Conservation (phyloP, 164 flowering plant genomes). For the Paratinospora sagittata region DNA sequence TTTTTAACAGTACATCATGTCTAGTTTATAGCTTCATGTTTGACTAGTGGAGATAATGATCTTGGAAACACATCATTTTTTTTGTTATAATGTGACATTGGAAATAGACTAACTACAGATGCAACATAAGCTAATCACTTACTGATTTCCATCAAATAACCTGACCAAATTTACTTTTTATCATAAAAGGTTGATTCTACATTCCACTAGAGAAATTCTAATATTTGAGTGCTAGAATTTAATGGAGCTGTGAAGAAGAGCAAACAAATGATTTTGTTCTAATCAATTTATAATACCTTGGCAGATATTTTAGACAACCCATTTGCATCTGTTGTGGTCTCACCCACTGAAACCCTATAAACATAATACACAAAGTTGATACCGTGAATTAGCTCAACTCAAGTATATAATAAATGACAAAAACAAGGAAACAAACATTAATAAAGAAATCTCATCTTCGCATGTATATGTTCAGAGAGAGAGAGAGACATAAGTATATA, state of each 20-base stretch:
- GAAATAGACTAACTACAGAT: not conserved
- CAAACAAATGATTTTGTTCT: not conserved
- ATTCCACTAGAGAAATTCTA: not conserved
- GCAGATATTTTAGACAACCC: slow-evolving; percentile 15
- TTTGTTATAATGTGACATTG: not conserved
- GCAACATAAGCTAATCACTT: not conserved
- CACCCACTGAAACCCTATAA: slow-evolving; percentile 24
- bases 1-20: not conserved
- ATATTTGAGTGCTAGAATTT: not conserved
- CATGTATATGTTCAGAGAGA: not conserved
- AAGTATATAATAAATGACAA: not conserved
- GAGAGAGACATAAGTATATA: not conserved
- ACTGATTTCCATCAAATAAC: not conserved
- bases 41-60: not conserved
- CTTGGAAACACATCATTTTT: not conserved
- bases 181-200: not conserved
- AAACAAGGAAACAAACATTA: not conserved
- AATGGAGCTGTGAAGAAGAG: not conserved
- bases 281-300: slow-evolving; percentile 5
- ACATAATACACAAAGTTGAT: not conserved
- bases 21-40: not conserved
- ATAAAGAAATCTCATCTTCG: slow-evolving; percentile 4
- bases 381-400: not conserved
- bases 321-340: slow-evolving; percentile 9
- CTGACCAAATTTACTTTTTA: not conserved